These are phyloP conservation scores for Syzygium oleosum DNA, from an alignment of 345 rosid species.

Conservation along the genomic window DNA sequence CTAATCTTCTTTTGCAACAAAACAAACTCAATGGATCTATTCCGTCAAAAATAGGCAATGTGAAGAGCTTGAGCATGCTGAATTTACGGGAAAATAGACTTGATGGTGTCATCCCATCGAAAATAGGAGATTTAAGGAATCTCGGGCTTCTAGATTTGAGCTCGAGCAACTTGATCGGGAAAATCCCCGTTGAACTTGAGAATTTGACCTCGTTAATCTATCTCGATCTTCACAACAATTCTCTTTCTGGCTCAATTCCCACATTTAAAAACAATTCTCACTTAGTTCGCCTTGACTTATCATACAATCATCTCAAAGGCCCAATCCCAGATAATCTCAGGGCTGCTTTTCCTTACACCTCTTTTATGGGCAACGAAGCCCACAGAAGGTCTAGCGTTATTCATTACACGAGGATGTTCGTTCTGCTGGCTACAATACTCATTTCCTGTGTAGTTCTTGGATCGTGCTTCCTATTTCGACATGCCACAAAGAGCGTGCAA, in stretches of 20 bases:
- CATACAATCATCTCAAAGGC: background rate
- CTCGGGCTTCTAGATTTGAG: background rate
- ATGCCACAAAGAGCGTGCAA: background rate
- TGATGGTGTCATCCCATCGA: background rate
- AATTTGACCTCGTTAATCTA: accelerated
- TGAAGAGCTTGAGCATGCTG: background rate
- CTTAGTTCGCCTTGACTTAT: background rate
- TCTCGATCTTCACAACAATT: background rate
- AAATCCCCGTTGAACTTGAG: background rate
- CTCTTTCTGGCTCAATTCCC: background rate
- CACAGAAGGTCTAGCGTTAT: background rate
- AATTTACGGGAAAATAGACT: too few species aligned
- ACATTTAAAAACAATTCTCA: accelerated
- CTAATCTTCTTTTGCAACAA: background rate
- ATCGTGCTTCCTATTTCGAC: background rate
- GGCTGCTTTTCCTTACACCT: background rate
- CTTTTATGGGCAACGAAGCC: background rate
- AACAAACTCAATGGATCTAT: background rate
- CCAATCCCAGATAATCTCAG: accelerated
- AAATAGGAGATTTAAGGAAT: accelerated
- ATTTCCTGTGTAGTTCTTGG: background rate
- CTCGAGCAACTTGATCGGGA: background rate
- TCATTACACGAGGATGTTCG: background rate
- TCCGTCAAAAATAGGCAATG: background rate
- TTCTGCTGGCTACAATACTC: background rate